A percentile compares a stretch with the other conserved stretches of the same genome.
Conservation (phyloP, 2,329 filamentous ascomycete species). For the Cladosporium halotolerans region DNA sequence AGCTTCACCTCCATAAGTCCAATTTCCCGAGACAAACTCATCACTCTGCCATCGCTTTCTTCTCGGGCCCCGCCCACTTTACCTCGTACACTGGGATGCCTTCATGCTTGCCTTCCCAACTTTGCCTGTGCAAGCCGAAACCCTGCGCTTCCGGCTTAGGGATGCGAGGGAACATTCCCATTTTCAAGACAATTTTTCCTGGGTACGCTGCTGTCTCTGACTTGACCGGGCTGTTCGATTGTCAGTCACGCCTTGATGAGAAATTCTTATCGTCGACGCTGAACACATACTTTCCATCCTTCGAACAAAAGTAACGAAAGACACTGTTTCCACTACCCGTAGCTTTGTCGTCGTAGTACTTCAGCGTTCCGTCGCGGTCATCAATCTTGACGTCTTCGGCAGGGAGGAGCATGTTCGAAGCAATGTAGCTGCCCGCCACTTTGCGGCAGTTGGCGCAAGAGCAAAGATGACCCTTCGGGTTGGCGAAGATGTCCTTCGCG, state of each 20-base stretch:
- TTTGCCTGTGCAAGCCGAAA: conserved; percentile 40
- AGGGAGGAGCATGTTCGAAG: conserved; percentile 37
- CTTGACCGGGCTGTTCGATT: conserved; percentile 39
- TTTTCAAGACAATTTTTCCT: conserved; percentile 44
- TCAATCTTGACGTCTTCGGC: conserved; percentile 41
- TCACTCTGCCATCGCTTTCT: conserved; percentile 23
- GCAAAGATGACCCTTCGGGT: conserved; percentile 42
- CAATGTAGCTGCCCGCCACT: conserved; percentile 39
- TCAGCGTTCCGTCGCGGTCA: conserved; percentile 41
- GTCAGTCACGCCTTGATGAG: neutral
- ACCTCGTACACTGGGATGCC: conserved; percentile 36
- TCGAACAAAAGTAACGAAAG: conserved; percentile 40
- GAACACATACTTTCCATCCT: conserved; percentile 39
- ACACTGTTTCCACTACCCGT: conserved; percentile 44
- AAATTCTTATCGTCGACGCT: neutral
- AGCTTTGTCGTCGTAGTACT: conserved; percentile 38
- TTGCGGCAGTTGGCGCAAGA: conserved; percentile 50
- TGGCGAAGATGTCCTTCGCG: conserved; percentile 43
- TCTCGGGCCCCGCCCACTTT: conserved; percentile 34
- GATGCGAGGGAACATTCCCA: conserved; percentile 46
- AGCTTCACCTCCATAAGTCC: neutral
- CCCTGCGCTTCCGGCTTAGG: conserved; percentile 41
- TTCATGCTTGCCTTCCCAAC: conserved; percentile 38
- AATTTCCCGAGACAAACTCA: neutral
- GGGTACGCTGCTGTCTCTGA: conserved; percentile 36